Conservation (phyloP, 306 rosid species). For the Trifolium subterraneum region DNA sequence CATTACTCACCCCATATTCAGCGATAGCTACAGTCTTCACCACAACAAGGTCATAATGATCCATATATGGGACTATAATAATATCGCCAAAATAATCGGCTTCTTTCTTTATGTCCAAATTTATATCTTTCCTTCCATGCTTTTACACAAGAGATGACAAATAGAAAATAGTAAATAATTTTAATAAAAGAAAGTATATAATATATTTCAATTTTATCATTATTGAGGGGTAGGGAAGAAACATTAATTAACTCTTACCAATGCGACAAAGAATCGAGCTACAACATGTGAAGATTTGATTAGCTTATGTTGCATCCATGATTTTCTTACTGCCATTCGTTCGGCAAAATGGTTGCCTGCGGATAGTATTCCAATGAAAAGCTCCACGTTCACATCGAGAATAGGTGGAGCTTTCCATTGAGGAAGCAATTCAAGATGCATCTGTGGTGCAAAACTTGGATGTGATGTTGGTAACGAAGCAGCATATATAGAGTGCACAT, state of each 20-base stretch:
- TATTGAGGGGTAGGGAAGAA: constrained; percentile 17
- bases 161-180: constrained; percentile 9
- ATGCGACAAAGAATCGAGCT: constrained; percentile 25
- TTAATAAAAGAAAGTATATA: background rate
- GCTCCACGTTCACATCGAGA: constrained; percentile 3
- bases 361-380: constrained; percentile 17
- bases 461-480: constrained; percentile 21
- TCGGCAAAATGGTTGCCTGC: constrained; percentile 10
- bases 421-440: constrained; percentile 21
- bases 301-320: constrained; percentile 24
- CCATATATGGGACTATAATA: constrained; percentile 90
- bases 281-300: constrained; percentile 22
- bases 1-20: constrained; percentile 87
- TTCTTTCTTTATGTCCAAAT: constrained; percentile 80
- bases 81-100: constrained; percentile 89
- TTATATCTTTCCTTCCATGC: constrained; percentile 88
- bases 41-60: constrained; percentile 92
- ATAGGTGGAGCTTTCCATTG: constrained; percentile 26
- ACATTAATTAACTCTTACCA: background rate
- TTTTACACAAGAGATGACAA: constrained; percentile 49
- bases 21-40: constrained; percentile 94
- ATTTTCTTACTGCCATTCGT: constrained; percentile 21
- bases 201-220: constrained; percentile 1
- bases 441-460: constrained; percentile 24
- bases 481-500: constrained; percentile 13